Base-by-base conservation (phyloP, 169 alveolate genomes). In the Cryptosporidium xiaoi region DNA sequence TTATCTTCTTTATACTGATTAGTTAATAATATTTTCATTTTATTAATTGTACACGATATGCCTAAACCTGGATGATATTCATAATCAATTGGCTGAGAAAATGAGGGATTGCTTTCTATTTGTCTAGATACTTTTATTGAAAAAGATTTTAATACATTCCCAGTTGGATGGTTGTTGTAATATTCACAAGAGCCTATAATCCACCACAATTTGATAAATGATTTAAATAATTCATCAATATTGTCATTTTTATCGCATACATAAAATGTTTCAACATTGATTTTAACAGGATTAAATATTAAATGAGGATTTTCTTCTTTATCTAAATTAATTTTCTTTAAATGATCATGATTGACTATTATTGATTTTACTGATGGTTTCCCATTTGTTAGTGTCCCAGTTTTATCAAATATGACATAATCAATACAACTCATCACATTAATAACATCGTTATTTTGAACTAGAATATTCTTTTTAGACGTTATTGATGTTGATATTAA, bases 351-450 rank as follows among this genome's bases (percentile, higher is more conserved):
- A 62, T 77, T 46, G 12, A 77, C 18, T 24, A 56, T 46, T 34
- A 56, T 60, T 13, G 87, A 77, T 48, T 60, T 77, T 4, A 77
- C 77, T 2, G 62, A 29, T n/a, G 87, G 77, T 44, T 66, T 77
- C 27, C 87, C 87, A 50, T 77, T 77, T 33, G 87, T 77, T 8
- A 77, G 51, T 24, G 87, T 77, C 1, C 87, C 87, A 20, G 87
- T 77, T 20, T 77, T 77, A 44, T 77, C 87, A 46, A 77, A 77
- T 13, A 77, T 62, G 13, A 60, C 36, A 62, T 56, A 34, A 8
- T 77, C 71, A 2, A 77, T 44, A 46, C 18, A 40, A 18, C 69
- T 46, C 29, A 77, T 77, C 10, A 40, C 33, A 62, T 62, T 62
- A 13, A 77, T 44, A 2, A 77, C 36, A 58, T 77, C 27, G 5